Base-by-base conservation (phyloP, 2,329 filamentous ascomycete species). In the Diaporthe citriasiana region DNA sequence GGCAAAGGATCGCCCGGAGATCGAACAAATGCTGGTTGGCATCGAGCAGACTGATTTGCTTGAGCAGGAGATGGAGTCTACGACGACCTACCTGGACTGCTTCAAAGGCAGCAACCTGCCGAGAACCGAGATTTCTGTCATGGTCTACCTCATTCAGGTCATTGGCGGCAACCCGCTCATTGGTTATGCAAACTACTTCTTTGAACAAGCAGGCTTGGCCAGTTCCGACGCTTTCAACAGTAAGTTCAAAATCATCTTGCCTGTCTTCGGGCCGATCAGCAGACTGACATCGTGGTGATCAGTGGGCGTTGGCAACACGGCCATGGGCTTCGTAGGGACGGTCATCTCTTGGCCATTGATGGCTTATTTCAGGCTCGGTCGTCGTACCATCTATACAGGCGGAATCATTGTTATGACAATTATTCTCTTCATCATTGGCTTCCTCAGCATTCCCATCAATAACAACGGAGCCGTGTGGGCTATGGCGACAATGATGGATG, bases 1-100 rank as follows among this genome's bases (percentile, higher is more conserved):
- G 4, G 50, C 57, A 35, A 78, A 71, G 50, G 77, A 74, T 47
- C 76, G 73, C 50, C 86, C 87, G 75, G 84, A 88, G 74, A 79
- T 81, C 3, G 85, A 89, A 71, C 83, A 87, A 75, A 85, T 85
- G 0, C 79, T 91, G 13, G 85, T 88, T 22, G 85, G 90, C 84
- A 89, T 90, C 77, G 83, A 86, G 55, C 84, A 89, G 76, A 90
- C 88, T 5, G 86, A 89, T 75, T 83, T 86, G 78, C 79, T 87
- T 72, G 87, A 89, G 76, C 84, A 84, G 77, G 77, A 81, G 35
- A 75, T 84, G 70, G 84, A 84, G 15, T 81, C 81, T 7, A 86
- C 87, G 1, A 83, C 84, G 0, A 82, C 77, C 0, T 90, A 89
- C 77, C 74, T 76, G 19, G 87, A 90, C 78, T 88, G 87, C 78